Percentiles rank a stretch among this genome's conserved stretches.
phyloP scores from a whole-genome alignment of 805 yeast species.

The Metschnikowia matae region DNA sequence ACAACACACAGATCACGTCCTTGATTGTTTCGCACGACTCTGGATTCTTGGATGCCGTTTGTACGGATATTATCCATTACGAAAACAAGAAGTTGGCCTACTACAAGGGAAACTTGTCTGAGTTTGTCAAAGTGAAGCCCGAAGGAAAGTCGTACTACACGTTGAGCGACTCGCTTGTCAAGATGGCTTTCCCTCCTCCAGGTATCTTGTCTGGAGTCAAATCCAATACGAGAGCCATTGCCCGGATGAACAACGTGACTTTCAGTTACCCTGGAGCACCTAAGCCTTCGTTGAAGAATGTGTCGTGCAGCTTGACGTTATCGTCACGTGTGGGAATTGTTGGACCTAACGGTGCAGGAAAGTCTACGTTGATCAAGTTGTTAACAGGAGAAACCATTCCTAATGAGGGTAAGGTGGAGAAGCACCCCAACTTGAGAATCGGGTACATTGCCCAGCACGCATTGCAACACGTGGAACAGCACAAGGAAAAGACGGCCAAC shows the following conservation, averaged over 20 bases:
- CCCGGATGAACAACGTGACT: constrained; percentile 78
- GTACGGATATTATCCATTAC: constrained; percentile 95
- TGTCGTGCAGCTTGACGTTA: constrained; percentile 85
- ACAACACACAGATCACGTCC: constrained; percentile 84
- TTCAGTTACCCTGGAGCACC: constrained; percentile 87
- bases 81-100: constrained; percentile 92
- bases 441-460: constrained; percentile 99
- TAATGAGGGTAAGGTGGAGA: constrained; percentile 83
- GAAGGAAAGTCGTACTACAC: constrained; percentile 97
- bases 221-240: constrained; percentile 91
- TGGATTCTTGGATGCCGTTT: constrained; percentile 90
- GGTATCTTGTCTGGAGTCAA: constrained; percentile 97
- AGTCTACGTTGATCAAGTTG: constrained; percentile 89
- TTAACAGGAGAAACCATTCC: constrained; percentile 92
- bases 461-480: constrained; percentile 93
- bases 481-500: constrained; percentile 95
- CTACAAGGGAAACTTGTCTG: constrained; percentile 94
- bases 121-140: constrained; percentile 86
- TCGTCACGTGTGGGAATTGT: constrained; percentile 96
- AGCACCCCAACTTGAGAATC: constrained; percentile 96
- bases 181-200: constrained; percentile 98
- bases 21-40: constrained; percentile 97
- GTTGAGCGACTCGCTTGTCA: constrained; percentile 84
- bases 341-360: constrained; percentile 99
- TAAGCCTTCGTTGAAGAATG: constrained; percentile 74